phyloP scores from a whole-genome alignment of 495 filamentous ascomycete species.

The Parachaetomium inaequale region DNA sequence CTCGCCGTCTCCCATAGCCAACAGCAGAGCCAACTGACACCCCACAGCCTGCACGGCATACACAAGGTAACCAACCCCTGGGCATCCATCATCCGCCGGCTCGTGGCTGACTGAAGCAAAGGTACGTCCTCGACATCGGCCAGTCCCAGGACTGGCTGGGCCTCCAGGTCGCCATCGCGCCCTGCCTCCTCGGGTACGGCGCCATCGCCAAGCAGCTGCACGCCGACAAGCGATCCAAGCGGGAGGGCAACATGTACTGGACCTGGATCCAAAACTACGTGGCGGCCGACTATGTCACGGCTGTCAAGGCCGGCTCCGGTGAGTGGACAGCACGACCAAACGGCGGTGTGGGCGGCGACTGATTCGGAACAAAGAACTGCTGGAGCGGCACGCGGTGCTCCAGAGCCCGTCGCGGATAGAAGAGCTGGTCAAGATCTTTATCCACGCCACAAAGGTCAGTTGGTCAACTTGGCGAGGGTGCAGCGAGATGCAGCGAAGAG shows the following conservation, averaged over 20 bases:
- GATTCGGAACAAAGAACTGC: conserved; percentile 49
- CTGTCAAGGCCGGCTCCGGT: conserved; percentile 67
- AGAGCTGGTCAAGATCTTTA: conserved; percentile 76
- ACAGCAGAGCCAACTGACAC: conserved; percentile 3
- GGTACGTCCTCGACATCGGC: conserved; percentile 85
- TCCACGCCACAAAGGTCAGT: conserved; percentile 73
- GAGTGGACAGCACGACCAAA: conserved; percentile 25
- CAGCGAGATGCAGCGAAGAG: background rate
- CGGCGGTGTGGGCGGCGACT: conserved; percentile 10
- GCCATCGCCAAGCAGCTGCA: conserved; percentile 65
- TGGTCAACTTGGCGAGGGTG: background rate
- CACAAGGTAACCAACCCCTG: conserved; percentile 45
- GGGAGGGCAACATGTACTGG: conserved; percentile 75
- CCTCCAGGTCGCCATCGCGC: conserved; percentile 76
- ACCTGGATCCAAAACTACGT: conserved; percentile 87
- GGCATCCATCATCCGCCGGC: background rate
- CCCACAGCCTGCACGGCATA: conserved; percentile 67
- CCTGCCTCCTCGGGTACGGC: conserved; percentile 85
- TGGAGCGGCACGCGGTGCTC: conserved; percentile 65
- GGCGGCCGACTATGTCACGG: conserved; percentile 68
- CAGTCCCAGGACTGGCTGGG: conserved; percentile 81
- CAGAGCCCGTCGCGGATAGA: conserved; percentile 73
- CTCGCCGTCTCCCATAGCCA: background rate
- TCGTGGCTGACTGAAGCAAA: conserved; percentile 22
- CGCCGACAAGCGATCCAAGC: conserved; percentile 51